Evolutionary conservation across 352 stramenopile species (phyloP), one percentile per base, ranked within the genome.

Genomic region (Peronospora belbahrii): DNA sequence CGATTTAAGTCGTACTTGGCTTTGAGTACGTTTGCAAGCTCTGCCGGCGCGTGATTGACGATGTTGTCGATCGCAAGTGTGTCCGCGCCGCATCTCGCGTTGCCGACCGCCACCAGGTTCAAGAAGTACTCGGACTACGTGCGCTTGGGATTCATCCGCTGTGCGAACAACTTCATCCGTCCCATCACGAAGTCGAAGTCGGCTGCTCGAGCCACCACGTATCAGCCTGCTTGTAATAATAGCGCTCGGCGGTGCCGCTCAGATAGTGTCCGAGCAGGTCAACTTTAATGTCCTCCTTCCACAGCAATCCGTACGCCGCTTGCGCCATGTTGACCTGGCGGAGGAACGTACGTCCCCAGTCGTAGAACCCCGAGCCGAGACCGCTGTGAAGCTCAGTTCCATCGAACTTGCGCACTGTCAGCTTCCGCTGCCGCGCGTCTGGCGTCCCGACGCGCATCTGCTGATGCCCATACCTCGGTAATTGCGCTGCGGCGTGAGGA

Each of bases 61-160:
- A 54, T 38, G 22, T 40, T 54, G 34, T 47, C 38, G 27, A 56
- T n/a, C 5, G 42, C 48, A 1, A 47, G 17, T 13, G 39, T 43
- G 15, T 14, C 30, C 6, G 30, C 30, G 11, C 30, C 30, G 8
- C 7, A 9, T 4, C 30, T 9, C 15, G 23, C 31, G 11, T 36
- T 25, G 4, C 6, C 30, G 6, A 27, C 17, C 2, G 40, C 27
- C 2, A 37, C 27, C n/a, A 31, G 9, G 28, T 47, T 38, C 15
- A 47, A 14, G 40, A 30, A 47, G 30, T 38, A 28, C 40, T 47
- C 40, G 6, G 17, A 4, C 40, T 28, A 47, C 2, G 27, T 20
- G 25, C 40, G 5, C n/a, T 38, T 38, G 6, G 30, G 10, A 5
- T 35, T 5, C n/a, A 6, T 35, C 17, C 30, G 15, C 17, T 35